A percentile compares a stretch with the other conserved stretches of the same genome.
phyloP scores from a whole-genome alignment of 2,329 filamentous ascomycete species.

The Macrophomina pseudophaseolina region DNA sequence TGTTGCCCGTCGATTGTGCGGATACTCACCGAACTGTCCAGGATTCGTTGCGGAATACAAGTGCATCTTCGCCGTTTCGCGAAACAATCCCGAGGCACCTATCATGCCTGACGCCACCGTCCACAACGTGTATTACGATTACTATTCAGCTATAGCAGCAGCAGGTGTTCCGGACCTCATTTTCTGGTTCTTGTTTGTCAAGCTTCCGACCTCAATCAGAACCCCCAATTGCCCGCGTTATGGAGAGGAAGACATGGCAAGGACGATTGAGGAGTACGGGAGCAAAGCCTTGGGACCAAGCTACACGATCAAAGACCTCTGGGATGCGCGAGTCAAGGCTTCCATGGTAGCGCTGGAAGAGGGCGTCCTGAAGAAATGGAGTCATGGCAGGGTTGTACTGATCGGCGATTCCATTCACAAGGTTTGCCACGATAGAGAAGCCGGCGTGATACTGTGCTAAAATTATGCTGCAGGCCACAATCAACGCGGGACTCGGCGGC shows the following conservation, averaged over 20 bases:
- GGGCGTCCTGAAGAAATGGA: slow-evolving; percentile 6
- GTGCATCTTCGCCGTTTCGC: neutral
- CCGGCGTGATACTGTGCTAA: too few species aligned
- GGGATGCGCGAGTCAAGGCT: neutral
- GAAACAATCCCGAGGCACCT: neutral
- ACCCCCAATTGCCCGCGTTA: slow-evolving; percentile 31
- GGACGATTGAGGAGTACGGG: slow-evolving; percentile 10
- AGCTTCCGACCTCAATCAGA: neutral
- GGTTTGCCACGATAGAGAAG: slow-evolving; percentile 24
- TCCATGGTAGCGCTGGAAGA: slow-evolving; percentile 4
- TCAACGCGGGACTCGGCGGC: slow-evolving; percentile 2
- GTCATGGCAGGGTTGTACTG: neutral
- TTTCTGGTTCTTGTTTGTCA: slow-evolving; percentile 8
- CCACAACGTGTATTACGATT: slow-evolving; percentile 28
- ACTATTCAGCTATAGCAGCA: slow-evolving; percentile 29
- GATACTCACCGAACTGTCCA: neutral
- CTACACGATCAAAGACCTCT: neutral
- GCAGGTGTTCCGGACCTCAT: slow-evolving; percentile 2
- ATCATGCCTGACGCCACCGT: slow-evolving; percentile 12
- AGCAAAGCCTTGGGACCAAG: slow-evolving; percentile 4
- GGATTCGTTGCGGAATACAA: neutral
- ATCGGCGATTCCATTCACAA: slow-evolving; percentile 8
- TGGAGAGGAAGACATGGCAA: slow-evolving; percentile 40
- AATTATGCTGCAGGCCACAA: neutral
- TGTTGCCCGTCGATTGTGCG: neutral